Conservation (phyloP, 2,329 filamentous ascomycete species). For the Chlorencoelia australis region DNA sequence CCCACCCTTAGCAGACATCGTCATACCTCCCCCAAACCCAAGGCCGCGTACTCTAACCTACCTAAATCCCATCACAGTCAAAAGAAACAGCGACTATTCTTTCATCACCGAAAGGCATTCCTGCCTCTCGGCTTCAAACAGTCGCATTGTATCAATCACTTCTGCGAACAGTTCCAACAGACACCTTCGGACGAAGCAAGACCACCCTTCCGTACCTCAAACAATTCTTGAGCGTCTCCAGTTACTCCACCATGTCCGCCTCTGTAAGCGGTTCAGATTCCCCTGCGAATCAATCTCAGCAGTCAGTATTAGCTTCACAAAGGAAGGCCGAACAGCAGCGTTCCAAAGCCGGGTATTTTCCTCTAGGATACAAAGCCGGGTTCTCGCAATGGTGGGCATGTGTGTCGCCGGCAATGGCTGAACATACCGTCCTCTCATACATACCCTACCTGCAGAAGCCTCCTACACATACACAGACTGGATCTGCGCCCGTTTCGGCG, state of each 20-base stretch:
- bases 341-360: conserved; percentile 49
- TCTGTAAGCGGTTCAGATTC: conserved; percentile 19
- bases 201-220: conserved; percentile 17
- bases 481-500: conserved; percentile 37
- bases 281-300: conserved; percentile 31
- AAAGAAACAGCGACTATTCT: conserved; percentile 7
- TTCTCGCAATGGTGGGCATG: conserved; percentile 91
- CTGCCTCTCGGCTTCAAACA: conserved; percentile 16
- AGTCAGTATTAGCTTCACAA: conserved; percentile 38
- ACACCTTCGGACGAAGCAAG: conserved; percentile 21
- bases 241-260: conserved; percentile 26
- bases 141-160: conserved; percentile 28
- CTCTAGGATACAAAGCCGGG: conserved; percentile 83
- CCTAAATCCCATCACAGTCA: conserved; percentile 6
- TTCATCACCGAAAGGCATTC: conserved; percentile 14
- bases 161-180: conserved; percentile 22
- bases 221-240: conserved; percentile 21
- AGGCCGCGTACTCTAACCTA: background rate
- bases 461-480: conserved; percentile 44
- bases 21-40: too few relatives aligned
- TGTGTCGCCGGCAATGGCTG: conserved; percentile 71
- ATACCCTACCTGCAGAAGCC: conserved; percentile 73
- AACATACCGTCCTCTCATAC: conserved; percentile 78
- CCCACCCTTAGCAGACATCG: too few relatives aligned
- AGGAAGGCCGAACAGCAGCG: conserved; percentile 30